Conservation (phyloP, 2,329 filamentous ascomycete species). For the Dryadomyces quercivorus region DNA sequence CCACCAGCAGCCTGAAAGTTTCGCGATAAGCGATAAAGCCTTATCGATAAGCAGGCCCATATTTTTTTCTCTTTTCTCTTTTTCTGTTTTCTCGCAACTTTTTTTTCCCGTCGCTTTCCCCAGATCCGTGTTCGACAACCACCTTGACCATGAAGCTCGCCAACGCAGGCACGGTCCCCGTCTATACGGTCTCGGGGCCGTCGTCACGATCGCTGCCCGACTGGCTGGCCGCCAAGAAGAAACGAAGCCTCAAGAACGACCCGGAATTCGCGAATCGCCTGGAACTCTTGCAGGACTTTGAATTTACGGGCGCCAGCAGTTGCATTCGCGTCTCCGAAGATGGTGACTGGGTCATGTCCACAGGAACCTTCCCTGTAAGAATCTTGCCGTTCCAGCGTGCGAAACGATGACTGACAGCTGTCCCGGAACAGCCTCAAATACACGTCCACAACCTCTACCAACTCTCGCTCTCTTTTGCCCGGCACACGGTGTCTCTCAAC, state of each 20-base stretch:
- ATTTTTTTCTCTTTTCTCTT: too few relatives aligned
- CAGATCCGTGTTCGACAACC: too few relatives aligned
- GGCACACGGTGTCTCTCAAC: conserved; percentile 86
- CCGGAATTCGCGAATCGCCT: conserved; percentile 87
- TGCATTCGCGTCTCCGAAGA: conserved; percentile 88
- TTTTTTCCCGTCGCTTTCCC: too few relatives aligned
- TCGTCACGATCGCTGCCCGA: conserved; percentile 82
- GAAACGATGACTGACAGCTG: too few relatives aligned
- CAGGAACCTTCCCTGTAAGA: conserved; percentile 52
- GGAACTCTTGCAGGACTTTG: conserved; percentile 92
- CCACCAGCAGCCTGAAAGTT: too few relatives aligned
- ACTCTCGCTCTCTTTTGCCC: conserved; percentile 81
- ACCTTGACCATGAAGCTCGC: conserved; percentile 13
- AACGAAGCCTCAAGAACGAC: conserved; percentile 85
- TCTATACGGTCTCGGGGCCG: conserved; percentile 85
- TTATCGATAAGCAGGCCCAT: too few relatives aligned
- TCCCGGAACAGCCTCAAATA: conserved; percentile 44
- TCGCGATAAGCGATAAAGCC: too few relatives aligned
- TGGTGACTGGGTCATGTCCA: conserved; percentile 95
- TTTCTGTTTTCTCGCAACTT: too few relatives aligned
- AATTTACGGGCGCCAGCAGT: conserved; percentile 72
- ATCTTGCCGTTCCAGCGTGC: conserved; percentile 15
- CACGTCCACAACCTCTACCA: conserved; percentile 94
- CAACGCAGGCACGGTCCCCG: conserved; percentile 13
- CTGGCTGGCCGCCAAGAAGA: conserved; percentile 84